Base-by-base conservation (phyloP, 306 rosid species). In the Hippophae rhamnoides region DNA sequence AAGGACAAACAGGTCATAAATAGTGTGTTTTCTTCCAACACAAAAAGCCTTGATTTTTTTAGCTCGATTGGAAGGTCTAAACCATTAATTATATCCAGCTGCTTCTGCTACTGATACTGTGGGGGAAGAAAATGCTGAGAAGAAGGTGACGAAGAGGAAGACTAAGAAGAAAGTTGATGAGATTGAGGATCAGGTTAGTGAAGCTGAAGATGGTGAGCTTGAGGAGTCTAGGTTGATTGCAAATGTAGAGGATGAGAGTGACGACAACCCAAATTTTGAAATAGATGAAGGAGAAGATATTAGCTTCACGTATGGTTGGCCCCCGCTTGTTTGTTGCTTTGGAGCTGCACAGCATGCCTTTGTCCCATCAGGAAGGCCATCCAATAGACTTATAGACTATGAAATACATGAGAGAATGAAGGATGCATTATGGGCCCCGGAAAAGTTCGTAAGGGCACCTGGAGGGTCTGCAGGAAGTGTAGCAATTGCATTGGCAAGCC, bases 311-410 rank as follows among this genome's bases (percentile, higher is more conserved):
- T 87, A 87, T 53, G 83, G 87, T 56, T 92, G 96, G 98, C 98
- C 98, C 64, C 96, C 96, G 42, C 98, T 92, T 69, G 93, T 92
- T 45, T 92, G 98, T 71, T 92, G 98, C 82, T 87, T 92, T 53
- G 98, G 98, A 67, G 84, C 96, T 31, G 93, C 84, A 6, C 98
- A 85, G 31, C 89, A 92, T 75, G 84, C 86, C 56, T 92, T 92
- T 64, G 95, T 92, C 79, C 93, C 93, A 57, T 85, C 93, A 0
- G 98, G 95, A 67, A 76, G 95, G 77, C 84, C 86, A 0, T 84
- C 96, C 64, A 87, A 87, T 66, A 78, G 98, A 78, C 89, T 92
- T 56, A 13, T 85, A 47, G 68, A 87, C 68, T 71, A 79, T 51
- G 95, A 92, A 79, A 81, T 87, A 58, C 96, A 87, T 61, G 87